Conservation (phyloP, 179 eudicot genomes). For the Camellia oleifera region DNA sequence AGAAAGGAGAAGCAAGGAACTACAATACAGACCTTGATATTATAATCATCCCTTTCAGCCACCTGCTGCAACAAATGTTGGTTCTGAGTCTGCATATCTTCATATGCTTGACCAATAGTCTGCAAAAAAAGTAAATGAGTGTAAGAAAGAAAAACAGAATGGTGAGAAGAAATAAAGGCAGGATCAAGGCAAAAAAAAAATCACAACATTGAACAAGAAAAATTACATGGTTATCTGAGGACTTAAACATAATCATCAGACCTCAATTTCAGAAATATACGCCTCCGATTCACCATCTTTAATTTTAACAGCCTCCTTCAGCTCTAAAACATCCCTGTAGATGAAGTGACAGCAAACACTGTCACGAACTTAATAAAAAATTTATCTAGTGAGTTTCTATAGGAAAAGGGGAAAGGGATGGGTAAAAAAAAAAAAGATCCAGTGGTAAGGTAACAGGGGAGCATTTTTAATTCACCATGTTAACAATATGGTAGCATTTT, state of each 20-base stretch:
- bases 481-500: slow-evolving; percentile 3
- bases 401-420: not conserved
- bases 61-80: slow-evolving; percentile 80
- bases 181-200: slow-evolving; percentile 11
- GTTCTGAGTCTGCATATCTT: slow-evolving; percentile 97
- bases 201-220: not conserved
- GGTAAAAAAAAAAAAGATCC: too few species aligned
- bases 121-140: slow-evolving; percentile 22
- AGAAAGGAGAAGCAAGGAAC: not conserved
- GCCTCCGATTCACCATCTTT: slow-evolving; percentile 86
- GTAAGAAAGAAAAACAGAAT: slow-evolving; percentile 8
- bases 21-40: slow-evolving; percentile 62
- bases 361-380: too few species aligned
- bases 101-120: slow-evolving; percentile 99
- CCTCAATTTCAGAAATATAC: slow-evolving; percentile 95
- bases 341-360: slow-evolving; percentile 3
- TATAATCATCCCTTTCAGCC: slow-evolving; percentile 92
- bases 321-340: slow-evolving; percentile 72
- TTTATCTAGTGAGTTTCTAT: not conserved
- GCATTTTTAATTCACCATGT: not conserved
- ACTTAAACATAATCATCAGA: slow-evolving; percentile 15
- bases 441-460: too few species aligned
- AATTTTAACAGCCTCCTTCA: slow-evolving; percentile 77
- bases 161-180: not conserved
- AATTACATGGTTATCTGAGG: not conserved